These are phyloP conservation scores for Orbilia ellipsospora DNA, from an alignment of 2,329 filamentous ascomycete genomes.

Conservation along the genomic window DNA sequence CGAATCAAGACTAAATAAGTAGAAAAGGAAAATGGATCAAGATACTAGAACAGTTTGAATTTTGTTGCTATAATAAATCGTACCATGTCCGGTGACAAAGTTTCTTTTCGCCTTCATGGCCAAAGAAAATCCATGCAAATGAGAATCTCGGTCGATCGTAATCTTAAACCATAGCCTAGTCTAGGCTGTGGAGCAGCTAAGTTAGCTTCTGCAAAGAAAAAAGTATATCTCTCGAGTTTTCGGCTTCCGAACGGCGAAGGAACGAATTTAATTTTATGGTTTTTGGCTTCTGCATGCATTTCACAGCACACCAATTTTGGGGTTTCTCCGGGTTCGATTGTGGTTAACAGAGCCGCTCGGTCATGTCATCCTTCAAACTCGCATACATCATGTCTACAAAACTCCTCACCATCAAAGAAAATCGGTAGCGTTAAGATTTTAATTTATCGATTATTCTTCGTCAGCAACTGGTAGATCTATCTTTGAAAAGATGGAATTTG, in stretches of 20 bases:
- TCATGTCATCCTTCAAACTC: background rate
- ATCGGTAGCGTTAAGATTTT: too few species aligned
- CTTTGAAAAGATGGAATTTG: background rate
- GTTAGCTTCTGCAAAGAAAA: background rate
- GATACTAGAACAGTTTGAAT: too few species aligned
- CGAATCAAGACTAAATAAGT: too few species aligned
- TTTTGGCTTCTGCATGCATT: background rate
- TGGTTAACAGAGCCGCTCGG: background rate
- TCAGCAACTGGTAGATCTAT: background rate
- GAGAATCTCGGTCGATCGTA: slow-evolving; percentile 17
- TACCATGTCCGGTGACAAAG: slow-evolving; percentile 2
- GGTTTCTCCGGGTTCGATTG: background rate
- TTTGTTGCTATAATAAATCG: background rate
- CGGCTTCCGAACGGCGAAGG: slow-evolving; percentile 43
- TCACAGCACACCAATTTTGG: background rate
- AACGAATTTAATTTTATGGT: background rate
- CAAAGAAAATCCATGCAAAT: background rate
- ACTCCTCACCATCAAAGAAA: too few species aligned
- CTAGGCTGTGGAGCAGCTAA: background rate
- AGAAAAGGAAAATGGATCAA: too few species aligned
- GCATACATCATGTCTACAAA: too few species aligned
- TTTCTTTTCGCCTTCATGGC: background rate
- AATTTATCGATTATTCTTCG: too few species aligned
- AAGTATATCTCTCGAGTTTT: slow-evolving; percentile 9
- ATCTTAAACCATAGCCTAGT: background rate